Evolutionary conservation across 306 rosid genomes (phyloP).

Genomic region (Canavalia gladiata): DNA sequence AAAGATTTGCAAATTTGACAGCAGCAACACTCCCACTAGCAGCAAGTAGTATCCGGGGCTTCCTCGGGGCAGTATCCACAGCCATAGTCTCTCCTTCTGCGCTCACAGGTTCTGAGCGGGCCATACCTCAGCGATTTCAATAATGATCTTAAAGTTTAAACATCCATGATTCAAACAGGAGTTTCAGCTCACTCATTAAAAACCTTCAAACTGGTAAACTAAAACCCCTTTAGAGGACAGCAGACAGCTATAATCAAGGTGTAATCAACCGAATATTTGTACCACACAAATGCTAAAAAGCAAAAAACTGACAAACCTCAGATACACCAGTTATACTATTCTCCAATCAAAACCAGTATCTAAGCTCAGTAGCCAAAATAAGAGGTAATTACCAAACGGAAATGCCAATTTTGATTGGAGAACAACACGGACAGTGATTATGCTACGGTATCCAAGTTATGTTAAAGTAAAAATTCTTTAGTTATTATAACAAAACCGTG

Average conservation of each 20-base stretch:
- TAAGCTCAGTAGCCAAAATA: too few species aligned
- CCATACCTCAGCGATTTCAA: conserved; percentile 60
- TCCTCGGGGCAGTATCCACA: conserved; percentile 59
- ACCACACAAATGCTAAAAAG: conserved; percentile 17
- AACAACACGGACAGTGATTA: too few species aligned
- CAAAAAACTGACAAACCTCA: too few species aligned
- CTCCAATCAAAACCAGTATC: too few species aligned
- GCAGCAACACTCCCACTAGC: conserved; percentile 98
- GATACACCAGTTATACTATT: too few species aligned
- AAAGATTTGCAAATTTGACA: conserved; percentile 86
- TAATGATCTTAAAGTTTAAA: conserved; percentile 49
- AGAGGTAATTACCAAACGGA: too few species aligned
- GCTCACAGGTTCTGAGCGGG: conserved; percentile 60
- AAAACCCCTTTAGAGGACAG: conserved; percentile 38
- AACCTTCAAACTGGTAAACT: conserved; percentile 45
- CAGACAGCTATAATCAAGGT: too few species aligned
- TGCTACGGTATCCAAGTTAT: too few species aligned
- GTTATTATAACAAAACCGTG: conserved; percentile 17
- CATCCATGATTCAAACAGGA: conserved; percentile 37
- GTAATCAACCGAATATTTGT: conserved; percentile 3
- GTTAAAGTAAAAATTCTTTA: background rate
- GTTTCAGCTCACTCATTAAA: conserved; percentile 42
- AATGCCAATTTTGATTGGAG: too few species aligned
- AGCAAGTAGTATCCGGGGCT: conserved; percentile 94
- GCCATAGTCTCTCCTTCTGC: conserved; percentile 60